A percentile compares a stretch with the other conserved stretches of the same genome.
Evolutionary conservation across 139 green algal genomes (phyloP).

Genomic region (Chlorella vulgaris): DNA sequence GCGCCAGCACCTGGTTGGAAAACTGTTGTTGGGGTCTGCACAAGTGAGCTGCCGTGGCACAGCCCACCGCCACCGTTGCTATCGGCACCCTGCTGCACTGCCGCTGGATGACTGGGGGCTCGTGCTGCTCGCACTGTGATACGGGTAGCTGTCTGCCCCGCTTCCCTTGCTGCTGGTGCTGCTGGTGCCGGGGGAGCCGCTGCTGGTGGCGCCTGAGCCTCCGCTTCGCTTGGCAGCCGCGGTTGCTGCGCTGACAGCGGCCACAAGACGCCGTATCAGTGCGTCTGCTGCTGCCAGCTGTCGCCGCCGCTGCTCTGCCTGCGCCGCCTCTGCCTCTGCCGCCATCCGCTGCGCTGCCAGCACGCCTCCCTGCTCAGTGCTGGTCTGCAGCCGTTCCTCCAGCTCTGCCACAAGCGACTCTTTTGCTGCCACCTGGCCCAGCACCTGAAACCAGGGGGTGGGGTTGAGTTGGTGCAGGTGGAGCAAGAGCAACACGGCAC

Average conservation of each 20-base stretch:
- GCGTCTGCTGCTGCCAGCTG: constrained; percentile 1
- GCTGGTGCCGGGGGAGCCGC: neutral
- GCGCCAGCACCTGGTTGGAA: too few species aligned
- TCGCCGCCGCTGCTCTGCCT: neutral
- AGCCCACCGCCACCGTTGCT: neutral
- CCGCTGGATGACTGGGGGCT: constrained; percentile 21
- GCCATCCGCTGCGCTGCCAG: neutral
- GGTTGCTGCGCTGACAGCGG: neutral
- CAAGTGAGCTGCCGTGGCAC: too few species aligned
- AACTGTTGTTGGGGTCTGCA: too few species aligned
- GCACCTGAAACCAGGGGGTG: too few species aligned
- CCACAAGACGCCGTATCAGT: constrained; percentile 8
- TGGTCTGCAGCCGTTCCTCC: neutral
- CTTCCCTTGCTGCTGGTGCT: neutral
- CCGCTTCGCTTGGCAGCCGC: too few species aligned
- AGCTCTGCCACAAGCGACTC: constrained; percentile 22
- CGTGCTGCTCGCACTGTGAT: neutral
- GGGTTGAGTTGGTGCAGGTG: too few species aligned
- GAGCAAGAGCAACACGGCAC: too few species aligned
- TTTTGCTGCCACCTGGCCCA: constrained; percentile 12
- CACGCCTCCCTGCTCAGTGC: neutral
- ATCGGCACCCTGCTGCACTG: neutral
- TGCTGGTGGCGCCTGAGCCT: neutral
- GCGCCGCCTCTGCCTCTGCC: neutral
- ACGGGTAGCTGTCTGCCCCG: neutral